Conservation (phyloP, 768 basidiomycete genomes). For the Suillus fuscotomentosus region DNA sequence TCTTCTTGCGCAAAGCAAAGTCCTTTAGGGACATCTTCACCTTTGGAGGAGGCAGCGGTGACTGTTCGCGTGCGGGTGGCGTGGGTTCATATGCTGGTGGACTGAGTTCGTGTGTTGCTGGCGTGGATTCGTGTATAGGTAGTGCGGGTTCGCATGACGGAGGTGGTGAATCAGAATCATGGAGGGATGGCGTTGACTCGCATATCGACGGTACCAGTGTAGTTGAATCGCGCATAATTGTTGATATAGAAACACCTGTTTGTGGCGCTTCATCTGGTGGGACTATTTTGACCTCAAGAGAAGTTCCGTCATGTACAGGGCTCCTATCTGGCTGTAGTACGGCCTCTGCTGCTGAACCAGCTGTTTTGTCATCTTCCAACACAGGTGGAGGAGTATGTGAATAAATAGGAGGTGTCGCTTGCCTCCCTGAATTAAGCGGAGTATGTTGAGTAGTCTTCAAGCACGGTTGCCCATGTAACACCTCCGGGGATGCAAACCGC, state of each 20-base stretch:
- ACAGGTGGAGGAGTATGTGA: neutral
- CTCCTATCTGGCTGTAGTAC: neutral
- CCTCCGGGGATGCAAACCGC: conserved; percentile 32
- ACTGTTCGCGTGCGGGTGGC: conserved; percentile 17
- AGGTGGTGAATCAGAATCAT: neutral
- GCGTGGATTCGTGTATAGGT: neutral
- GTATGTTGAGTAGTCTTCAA: conserved; percentile 1
- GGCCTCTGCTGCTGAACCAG: neutral
- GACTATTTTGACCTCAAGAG: neutral
- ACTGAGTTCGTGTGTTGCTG: conserved; percentile 14
- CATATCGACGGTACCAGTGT: neutral
- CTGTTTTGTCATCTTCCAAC: neutral
- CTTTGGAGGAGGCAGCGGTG: conserved; percentile 42
- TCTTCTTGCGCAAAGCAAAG: conserved; percentile 55
- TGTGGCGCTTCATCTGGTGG: neutral
- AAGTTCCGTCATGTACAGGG: too few species aligned
- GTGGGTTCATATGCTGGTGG: conserved; percentile 8
- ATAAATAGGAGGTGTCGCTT: neutral
- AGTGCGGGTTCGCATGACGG: neutral
- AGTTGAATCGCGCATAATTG: neutral
- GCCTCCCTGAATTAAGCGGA: neutral
- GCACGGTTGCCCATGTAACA: conserved; percentile 15
- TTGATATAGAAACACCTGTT: neutral
- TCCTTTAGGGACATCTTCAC: conserved; percentile 58
- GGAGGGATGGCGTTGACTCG: neutral